These are phyloP conservation scores for Microthyrium microscopicum DNA, from an alignment of 2,329 filamentous ascomycete species.

Conservation along the genomic window DNA sequence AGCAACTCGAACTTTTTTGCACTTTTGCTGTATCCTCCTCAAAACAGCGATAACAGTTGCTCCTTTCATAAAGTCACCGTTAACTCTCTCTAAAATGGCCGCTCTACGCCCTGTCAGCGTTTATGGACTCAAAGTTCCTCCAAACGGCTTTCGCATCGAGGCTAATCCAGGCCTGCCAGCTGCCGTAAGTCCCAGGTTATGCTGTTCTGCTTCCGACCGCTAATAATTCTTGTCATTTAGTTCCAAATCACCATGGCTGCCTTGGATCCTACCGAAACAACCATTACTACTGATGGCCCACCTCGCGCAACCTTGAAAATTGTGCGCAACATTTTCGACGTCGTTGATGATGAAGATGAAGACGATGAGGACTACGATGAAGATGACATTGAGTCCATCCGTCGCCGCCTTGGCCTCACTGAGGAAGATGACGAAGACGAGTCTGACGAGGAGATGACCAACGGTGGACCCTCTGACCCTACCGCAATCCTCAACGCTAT, in stretches of 20 bases:
- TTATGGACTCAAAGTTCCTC: constrained; percentile 82
- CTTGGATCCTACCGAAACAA: constrained; percentile 66
- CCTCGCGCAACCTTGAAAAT: constrained; percentile 82
- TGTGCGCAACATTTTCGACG: constrained; percentile 37
- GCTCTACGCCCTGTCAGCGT: constrained; percentile 49
- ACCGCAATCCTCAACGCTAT: constrained; percentile 60
- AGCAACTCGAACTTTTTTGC: too few species aligned
- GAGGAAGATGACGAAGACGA: constrained; percentile 21
- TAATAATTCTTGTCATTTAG: constrained; percentile 18
- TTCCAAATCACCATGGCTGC: constrained; percentile 98
- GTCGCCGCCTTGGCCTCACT: constrained; percentile 20
- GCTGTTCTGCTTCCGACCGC: neutral
- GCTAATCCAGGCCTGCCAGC: constrained; percentile 57
- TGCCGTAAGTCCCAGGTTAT: constrained; percentile 44
- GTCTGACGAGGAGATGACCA: constrained; percentile 42
- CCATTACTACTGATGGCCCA: constrained; percentile 24
- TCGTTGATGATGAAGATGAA: constrained; percentile 38
- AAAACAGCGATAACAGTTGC: too few species aligned
- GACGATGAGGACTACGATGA: constrained; percentile 39
- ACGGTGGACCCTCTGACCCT: constrained; percentile 83
- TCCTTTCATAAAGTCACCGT: too few species aligned
- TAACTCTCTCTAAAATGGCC: too few species aligned
- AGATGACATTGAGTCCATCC: constrained; percentile 25
- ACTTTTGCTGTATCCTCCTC: too few species aligned
- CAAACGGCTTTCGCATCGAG: constrained; percentile 67